These are phyloP conservation scores for Exophiala xenobiotica DNA, from an alignment of 2,329 filamentous ascomycete species.

Conservation along the genomic window DNA sequence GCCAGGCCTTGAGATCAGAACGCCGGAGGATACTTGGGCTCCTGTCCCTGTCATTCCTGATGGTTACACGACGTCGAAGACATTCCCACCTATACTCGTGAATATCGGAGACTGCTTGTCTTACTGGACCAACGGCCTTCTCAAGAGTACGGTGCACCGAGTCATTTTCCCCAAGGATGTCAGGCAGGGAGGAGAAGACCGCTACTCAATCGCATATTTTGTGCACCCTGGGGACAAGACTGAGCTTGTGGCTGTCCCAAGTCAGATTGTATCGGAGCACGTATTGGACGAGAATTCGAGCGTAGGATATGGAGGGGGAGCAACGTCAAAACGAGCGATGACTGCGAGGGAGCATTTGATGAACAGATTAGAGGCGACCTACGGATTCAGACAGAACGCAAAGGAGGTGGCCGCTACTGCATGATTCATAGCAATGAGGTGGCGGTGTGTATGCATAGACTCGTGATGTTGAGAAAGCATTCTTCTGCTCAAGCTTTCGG, in stretches of 20 bases:
- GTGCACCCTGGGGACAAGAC: slow-evolving; percentile 61
- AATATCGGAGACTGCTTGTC: slow-evolving; percentile 71
- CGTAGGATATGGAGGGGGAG: no score
- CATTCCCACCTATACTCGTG: slow-evolving; percentile 67
- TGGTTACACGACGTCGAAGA: slow-evolving; percentile 41
- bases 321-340: no score
- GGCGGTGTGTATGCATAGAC: no score
- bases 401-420: no score
- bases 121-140: slow-evolving; percentile 87
- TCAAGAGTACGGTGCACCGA: slow-evolving; percentile 84
- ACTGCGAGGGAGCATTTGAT: no score
- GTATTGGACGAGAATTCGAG: no score
- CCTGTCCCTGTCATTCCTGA: slow-evolving; percentile 67
- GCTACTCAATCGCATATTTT: slow-evolving; percentile 63
- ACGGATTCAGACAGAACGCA: no score
- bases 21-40: slow-evolving; percentile 58
- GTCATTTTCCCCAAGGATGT: slow-evolving; percentile 68
- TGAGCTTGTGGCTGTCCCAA: slow-evolving; percentile 55
- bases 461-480: no score
- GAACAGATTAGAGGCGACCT: no score
- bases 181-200: slow-evolving; percentile 47
- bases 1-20: slow-evolving; percentile 80
- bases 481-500: no score
- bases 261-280: no score
- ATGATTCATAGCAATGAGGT: no score